A percentile compares a stretch with the other conserved stretches of the same genome.
Conservation (phyloP, 805 yeast genomes). For the Wickerhamiella lipophila region DNA sequence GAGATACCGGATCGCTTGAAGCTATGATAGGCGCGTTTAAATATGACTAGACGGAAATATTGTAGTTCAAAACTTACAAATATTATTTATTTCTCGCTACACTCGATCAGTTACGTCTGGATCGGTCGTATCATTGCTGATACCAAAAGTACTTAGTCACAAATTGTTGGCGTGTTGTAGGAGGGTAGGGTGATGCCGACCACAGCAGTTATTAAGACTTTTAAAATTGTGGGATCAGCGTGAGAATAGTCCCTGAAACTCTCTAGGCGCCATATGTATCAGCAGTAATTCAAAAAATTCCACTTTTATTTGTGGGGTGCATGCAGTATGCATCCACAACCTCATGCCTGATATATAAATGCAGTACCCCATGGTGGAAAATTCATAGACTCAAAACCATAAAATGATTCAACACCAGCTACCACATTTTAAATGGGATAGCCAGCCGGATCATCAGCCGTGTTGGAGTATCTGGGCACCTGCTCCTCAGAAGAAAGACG, state of each 20-base stretch:
- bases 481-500: slow-evolving; percentile 4
- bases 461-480: slow-evolving; percentile 18
- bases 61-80: not conserved
- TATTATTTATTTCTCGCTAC: not conserved
- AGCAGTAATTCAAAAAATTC: not conserved
- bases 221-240: not conserved
- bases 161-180: not conserved
- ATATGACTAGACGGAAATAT: not conserved
- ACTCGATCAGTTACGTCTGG: not conserved
- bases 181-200: slow-evolving; percentile 4
- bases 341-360: not conserved
- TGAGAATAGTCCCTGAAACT: too few relatives aligned
- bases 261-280: not conserved
- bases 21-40: not conserved
- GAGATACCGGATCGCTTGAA: not conserved
- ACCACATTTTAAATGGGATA: slow-evolving; percentile 8
- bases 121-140: slow-evolving; percentile 2
- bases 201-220: not conserved
- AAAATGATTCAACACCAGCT: not conserved
- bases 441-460: slow-evolving; percentile 13
- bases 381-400: not conserved
- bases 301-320: slow-evolving; percentile 12
- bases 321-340: slow-evolving; percentile 9
- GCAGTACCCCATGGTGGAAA: not conserved
- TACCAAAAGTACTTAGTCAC: not conserved